Evolutionary conservation across 148 eudicot species (phyloP).

Genomic region (Silene uniflora): DNA sequence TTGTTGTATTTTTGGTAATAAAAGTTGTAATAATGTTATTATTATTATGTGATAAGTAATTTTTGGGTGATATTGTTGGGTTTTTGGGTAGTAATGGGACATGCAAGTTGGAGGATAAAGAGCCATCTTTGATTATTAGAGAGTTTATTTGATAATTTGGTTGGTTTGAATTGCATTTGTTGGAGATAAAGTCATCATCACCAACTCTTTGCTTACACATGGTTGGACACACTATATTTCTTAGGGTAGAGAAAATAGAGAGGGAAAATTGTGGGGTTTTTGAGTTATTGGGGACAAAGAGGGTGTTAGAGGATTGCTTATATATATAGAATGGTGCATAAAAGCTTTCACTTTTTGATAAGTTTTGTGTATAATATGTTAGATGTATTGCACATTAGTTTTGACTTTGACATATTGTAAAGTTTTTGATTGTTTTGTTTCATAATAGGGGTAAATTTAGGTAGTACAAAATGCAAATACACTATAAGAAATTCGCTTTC

Average conservation of each 20-base stretch:
- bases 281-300: neutral
- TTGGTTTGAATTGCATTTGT: slow-evolving; percentile 27
- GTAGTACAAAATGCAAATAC: too few species aligned
- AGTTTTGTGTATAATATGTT: neutral
- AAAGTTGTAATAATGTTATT: neutral
- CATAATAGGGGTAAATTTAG: neutral
- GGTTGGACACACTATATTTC: slow-evolving; percentile 12
- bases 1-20: neutral
- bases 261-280: neutral
- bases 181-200: slow-evolving; percentile 19
- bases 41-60: too few species aligned
- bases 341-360: neutral
- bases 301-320: slow-evolving; percentile 10
- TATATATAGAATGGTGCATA: neutral
- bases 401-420: neutral
- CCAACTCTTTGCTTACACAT: slow-evolving; percentile 28
- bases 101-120: slow-evolving; percentile 2
- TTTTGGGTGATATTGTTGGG: slow-evolving; percentile 20
- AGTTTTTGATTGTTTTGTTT: too few species aligned
- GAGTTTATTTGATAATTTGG: neutral
- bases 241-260: neutral
- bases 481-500: too few species aligned
- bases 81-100: slow-evolving; percentile 25
- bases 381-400: neutral
- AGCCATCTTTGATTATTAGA: neutral